These are phyloP conservation scores for Dioszegia crocea DNA, from an alignment of 768 basidiomycete genomes.

Conservation along the genomic window DNA sequence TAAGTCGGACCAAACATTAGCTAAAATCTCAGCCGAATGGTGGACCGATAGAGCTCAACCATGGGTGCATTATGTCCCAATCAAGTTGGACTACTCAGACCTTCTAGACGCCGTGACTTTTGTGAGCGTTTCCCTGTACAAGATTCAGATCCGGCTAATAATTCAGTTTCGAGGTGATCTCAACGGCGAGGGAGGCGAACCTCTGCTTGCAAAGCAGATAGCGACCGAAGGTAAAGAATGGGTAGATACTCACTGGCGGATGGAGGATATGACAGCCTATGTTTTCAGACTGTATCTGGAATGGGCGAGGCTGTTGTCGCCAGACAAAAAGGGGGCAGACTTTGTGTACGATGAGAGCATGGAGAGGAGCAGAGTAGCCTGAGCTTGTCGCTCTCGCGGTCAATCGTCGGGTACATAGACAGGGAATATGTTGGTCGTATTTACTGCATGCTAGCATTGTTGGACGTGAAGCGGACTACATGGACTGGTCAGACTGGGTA, in stretches of 20 bases:
- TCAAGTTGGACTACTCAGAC: constrained; percentile 43
- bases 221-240: constrained; percentile 36
- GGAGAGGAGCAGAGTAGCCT: constrained; percentile 18
- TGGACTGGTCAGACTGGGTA: too few species aligned
- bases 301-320: constrained; percentile 43
- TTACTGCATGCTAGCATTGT: too few species aligned
- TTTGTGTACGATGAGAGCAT: constrained; percentile 29
- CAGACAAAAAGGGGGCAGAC: constrained; percentile 26
- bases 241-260: constrained; percentile 38
- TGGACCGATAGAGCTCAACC: constrained; percentile 48
- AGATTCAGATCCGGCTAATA: not conserved
- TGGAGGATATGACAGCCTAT: constrained; percentile 45
- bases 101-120: constrained; percentile 41
- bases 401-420: too few species aligned
- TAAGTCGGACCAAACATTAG: not conserved
- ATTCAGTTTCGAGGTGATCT: constrained; percentile 33
- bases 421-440: too few species aligned
- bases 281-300: constrained; percentile 48
- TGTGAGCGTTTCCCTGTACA: constrained; percentile 18
- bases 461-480: too few species aligned
- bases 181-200: constrained; percentile 16
- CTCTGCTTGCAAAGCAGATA: constrained; percentile 33
- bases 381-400: too few species aligned
- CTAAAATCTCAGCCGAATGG: constrained; percentile 34
- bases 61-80: constrained; percentile 48